Conservation (phyloP, 1,284 basidiomycete species). For the Ustanciosporium gigantosporum region DNA sequence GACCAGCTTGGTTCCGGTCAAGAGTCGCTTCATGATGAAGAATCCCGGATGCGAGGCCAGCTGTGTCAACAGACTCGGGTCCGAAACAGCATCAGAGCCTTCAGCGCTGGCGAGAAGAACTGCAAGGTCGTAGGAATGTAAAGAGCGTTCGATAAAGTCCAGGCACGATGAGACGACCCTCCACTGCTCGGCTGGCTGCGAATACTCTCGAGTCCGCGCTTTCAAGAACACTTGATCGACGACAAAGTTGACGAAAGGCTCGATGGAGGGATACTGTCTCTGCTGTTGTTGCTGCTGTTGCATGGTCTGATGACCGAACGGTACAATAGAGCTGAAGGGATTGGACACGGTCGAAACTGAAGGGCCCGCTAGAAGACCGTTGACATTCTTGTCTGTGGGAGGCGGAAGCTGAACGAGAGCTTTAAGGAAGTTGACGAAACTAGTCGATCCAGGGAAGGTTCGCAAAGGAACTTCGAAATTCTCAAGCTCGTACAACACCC, state of each 20-base stretch:
- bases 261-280: slow-evolving; percentile 63
- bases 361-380: not conserved
- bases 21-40: slow-evolving; percentile 77
- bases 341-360: slow-evolving; percentile 9
- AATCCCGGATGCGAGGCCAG: slow-evolving; percentile 78
- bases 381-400: slow-evolving; percentile 1
- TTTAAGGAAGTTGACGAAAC: slow-evolving; percentile 80
- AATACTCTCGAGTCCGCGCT: slow-evolving; percentile 70
- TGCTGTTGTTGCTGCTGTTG: slow-evolving; percentile 29
- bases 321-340: slow-evolving; percentile 34
- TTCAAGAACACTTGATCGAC: slow-evolving; percentile 80
- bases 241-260: slow-evolving; percentile 81
- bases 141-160: slow-evolving; percentile 79
- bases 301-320: slow-evolving; percentile 12
- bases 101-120: slow-evolving; percentile 25
- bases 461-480: slow-evolving; percentile 78
- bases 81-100: slow-evolving; percentile 28
- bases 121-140: slow-evolving; percentile 78
- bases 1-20: slow-evolving; percentile 75
- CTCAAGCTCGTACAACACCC: slow-evolving; percentile 70
- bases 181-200: slow-evolving; percentile 78
- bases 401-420: slow-evolving; percentile 65
- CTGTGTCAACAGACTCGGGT: slow-evolving; percentile 51
- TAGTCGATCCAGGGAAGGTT: slow-evolving; percentile 82
- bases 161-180: slow-evolving; percentile 81